These are phyloP conservation scores for Rhododendron griersonianum DNA, from an alignment of 148 eudicot genomes.

Conservation along the genomic window DNA sequence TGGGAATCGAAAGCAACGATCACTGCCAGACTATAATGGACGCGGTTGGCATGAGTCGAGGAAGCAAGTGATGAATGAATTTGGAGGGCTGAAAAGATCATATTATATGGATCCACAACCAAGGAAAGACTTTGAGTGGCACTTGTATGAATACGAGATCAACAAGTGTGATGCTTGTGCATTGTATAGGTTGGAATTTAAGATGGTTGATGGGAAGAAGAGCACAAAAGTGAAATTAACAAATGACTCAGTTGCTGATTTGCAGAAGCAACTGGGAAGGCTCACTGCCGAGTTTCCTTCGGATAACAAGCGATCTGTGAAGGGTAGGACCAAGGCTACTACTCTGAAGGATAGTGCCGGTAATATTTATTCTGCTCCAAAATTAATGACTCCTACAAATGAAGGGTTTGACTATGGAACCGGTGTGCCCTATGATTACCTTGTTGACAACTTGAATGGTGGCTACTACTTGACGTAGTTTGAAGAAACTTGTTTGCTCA, in stretches of 20 bases:
- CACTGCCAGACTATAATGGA: conserved; percentile 93
- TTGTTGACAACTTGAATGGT: conserved; percentile 44
- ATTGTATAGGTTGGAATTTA: conserved; percentile 79
- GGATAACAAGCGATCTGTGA: conserved; percentile 53
- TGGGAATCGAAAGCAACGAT: conserved; percentile 91
- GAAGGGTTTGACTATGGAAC: conserved; percentile 51
- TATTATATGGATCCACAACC: conserved; percentile 99
- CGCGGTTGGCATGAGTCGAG: conserved; percentile 99
- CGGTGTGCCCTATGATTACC: conserved; percentile 53
- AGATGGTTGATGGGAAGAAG: conserved; percentile 81
- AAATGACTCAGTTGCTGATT: conserved; percentile 78
- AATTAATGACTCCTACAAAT: conserved; percentile 23
- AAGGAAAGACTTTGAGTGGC: conserved; percentile 83
- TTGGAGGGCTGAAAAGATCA: conserved; percentile 80
- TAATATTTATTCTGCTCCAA: conserved; percentile 35
- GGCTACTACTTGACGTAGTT: conserved; percentile 53
- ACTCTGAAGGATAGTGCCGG: conserved; percentile 40
- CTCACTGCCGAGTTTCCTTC: conserved; percentile 84
- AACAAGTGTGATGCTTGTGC: conserved; percentile 77
- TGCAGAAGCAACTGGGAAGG: conserved; percentile 92
- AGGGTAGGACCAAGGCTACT: conserved; percentile 48
- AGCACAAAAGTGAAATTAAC: conserved; percentile 58
- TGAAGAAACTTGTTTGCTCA: conserved; percentile 6
- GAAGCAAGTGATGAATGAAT: conserved; percentile 91
- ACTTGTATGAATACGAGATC: conserved; percentile 89